Evolutionary conservation across 805 yeast genomes (phyloP), one percentile per base, ranked within the genome.

Genomic region (Kazachstania africana): DNA sequence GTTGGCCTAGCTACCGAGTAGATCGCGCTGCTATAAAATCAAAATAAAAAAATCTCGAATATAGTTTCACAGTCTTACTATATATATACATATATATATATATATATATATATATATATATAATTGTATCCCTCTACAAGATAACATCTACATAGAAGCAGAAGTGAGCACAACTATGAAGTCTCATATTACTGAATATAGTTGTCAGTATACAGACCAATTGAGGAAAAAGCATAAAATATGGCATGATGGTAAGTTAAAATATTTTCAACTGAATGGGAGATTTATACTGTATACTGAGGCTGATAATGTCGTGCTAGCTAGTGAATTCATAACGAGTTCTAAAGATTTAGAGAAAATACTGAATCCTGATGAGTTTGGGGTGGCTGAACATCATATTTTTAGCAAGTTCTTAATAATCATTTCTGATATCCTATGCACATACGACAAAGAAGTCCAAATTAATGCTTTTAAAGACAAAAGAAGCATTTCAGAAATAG

Each of bases 221-320:
- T 32, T 54, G 8, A 39, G 46, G 25, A 53, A 53, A 40, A 54
- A 54, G 36, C 55, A 45, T 26, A 54, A 54, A 33, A 28, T 45
- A 3, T 54, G 59, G 59, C 57, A 54, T 32, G 59, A 54, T 39
- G 59, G 59, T 5, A 45, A 36, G 24, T 21, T 54, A 23, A 53
- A 43, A 28, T 47, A 39, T 24, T 43, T 34, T 14, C 33, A 41
- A 20, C 16, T 38, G 12, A 45, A 42, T 24, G 47, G 40, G 33
- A 39, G 44, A 24, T 44, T 53, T 24, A 37, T 37, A 28, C 38
- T 53, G 12, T 48, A 40, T 29, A 29, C 47, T 5, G 39, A 40
- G 14, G 51, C 43, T 8, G 52, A 42, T 18, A 43, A 47, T 17
- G 37, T 43, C 8, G 31, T 41, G 29, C 33, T 51, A 10, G 30